A percentile compares a stretch with the other conserved stretches of the same genome.
Conservation (phyloP, 2,329 filamentous ascomycete genomes). For the Boeremia exigua region DNA sequence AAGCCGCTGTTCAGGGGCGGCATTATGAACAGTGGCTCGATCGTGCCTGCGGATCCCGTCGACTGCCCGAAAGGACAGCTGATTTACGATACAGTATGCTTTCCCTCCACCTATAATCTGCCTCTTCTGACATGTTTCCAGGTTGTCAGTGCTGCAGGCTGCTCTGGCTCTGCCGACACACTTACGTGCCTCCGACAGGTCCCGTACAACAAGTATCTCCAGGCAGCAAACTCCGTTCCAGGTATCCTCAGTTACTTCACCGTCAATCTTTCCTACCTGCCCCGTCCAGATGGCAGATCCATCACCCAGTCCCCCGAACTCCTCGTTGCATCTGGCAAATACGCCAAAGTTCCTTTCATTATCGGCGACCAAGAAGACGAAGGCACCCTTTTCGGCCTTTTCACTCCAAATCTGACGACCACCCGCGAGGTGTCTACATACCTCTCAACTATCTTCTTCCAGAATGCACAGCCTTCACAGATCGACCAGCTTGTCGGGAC, state of each 20-base stretch:
- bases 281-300: slow-evolving; percentile 71
- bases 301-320: slow-evolving; percentile 69
- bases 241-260: slow-evolving; percentile 71
- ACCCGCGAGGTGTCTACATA: slow-evolving; percentile 67
- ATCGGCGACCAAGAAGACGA: slow-evolving; percentile 82
- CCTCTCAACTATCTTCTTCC: slow-evolving; percentile 67
- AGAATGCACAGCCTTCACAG: slow-evolving; percentile 57
- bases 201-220: slow-evolving; percentile 58
- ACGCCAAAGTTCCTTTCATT: slow-evolving; percentile 67
- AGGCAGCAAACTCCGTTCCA: slow-evolving; percentile 73
- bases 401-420: slow-evolving; percentile 71
- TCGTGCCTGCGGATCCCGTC: slow-evolving; percentile 57
- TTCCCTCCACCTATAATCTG: neutral
- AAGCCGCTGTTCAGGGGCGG: slow-evolving; percentile 75
- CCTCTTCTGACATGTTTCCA: slow-evolving; percentile 56
- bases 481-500: slow-evolving; percentile 65
- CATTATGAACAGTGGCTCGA: slow-evolving; percentile 67
- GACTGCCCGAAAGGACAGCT: slow-evolving; percentile 70
- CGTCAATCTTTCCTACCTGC: slow-evolving; percentile 74
- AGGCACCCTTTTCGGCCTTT: slow-evolving; percentile 75
- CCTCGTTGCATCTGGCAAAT: slow-evolving; percentile 60
- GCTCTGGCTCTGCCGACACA: slow-evolving; percentile 50
- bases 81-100: slow-evolving; percentile 57
- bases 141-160: slow-evolving; percentile 57
- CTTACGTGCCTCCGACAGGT: slow-evolving; percentile 57